Percentiles rank a stretch among this genome's conserved stretches.
These are phyloP conservation scores for Colletotrichum sansevieriae DNA, from an alignment of 2,329 filamentous ascomycete genomes.

Conservation along the genomic window DNA sequence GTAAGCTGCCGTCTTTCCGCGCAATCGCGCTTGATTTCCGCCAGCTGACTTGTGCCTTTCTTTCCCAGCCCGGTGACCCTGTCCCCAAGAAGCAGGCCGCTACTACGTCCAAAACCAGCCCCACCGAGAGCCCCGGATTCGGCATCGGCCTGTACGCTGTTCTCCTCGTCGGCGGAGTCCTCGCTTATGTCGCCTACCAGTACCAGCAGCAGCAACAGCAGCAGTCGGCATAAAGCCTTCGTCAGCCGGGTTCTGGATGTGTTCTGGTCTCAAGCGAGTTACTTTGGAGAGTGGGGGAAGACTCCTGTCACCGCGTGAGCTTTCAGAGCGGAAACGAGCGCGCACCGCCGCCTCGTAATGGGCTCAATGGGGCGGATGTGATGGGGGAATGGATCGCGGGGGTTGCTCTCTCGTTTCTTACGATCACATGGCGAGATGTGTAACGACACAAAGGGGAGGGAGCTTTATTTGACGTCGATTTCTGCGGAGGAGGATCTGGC, in stretches of 20 bases:
- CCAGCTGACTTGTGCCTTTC: constrained; percentile 43
- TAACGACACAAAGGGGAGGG: constrained; percentile 19
- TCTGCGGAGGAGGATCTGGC: constrained; percentile 18
- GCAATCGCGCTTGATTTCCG: not conserved
- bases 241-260: not conserved
- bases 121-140: constrained; percentile 66
- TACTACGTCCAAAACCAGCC: constrained; percentile 62
- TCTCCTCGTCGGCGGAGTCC: constrained; percentile 80
- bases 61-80: constrained; percentile 79
- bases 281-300: not conserved
- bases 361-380: not conserved
- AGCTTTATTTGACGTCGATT: constrained; percentile 12
- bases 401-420: not conserved
- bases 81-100: constrained; percentile 72
- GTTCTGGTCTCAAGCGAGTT: not conserved
- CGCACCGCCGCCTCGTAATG: constrained; percentile 15
- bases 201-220: constrained; percentile 77
- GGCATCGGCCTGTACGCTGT: constrained; percentile 87
- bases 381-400: not conserved
- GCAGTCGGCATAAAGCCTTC: constrained; percentile 44
- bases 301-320: constrained; percentile 2
- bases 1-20: constrained; percentile 62
- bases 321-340: constrained; percentile 12
- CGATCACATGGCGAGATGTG: constrained; percentile 4
- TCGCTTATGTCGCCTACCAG: constrained; percentile 87